Conservation (phyloP, 768 basidiomycete species). For the Rubroboletus satanas region DNA sequence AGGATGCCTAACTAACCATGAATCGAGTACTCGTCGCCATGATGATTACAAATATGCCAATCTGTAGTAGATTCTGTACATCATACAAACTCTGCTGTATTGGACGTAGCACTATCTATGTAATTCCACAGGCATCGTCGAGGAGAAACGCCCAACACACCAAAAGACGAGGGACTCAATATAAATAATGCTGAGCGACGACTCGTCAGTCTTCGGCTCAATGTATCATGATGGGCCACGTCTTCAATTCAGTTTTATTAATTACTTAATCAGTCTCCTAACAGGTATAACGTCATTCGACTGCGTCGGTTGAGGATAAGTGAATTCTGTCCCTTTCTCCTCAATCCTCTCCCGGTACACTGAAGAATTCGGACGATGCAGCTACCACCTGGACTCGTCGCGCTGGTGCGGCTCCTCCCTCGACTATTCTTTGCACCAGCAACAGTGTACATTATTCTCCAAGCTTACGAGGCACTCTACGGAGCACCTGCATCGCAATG, state of each 20-base stretch:
- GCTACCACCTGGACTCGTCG: constrained; percentile 32
- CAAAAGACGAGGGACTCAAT: too few relatives aligned
- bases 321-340: background rate
- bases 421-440: constrained; percentile 20
- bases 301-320: background rate
- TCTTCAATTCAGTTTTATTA: background rate
- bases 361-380: background rate
- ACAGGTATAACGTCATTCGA: background rate
- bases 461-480: constrained; percentile 7
- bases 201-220: too few relatives aligned
- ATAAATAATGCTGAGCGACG: too few relatives aligned
- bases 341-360: background rate
- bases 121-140: too few relatives aligned
- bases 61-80: background rate
- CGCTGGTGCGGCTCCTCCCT: constrained; percentile 30
- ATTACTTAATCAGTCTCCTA: too few relatives aligned
- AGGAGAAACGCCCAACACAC: too few relatives aligned
- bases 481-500: constrained; percentile 6
- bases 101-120: too few relatives aligned
- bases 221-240: too few relatives aligned
- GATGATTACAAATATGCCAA: background rate
- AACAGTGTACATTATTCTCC: constrained; percentile 11
- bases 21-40: too few relatives aligned
- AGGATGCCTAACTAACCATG: background rate
- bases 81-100: too few relatives aligned